Base-by-base conservation (phyloP, 2,329 filamentous ascomycete species). In the Incumbomyces lentus region DNA sequence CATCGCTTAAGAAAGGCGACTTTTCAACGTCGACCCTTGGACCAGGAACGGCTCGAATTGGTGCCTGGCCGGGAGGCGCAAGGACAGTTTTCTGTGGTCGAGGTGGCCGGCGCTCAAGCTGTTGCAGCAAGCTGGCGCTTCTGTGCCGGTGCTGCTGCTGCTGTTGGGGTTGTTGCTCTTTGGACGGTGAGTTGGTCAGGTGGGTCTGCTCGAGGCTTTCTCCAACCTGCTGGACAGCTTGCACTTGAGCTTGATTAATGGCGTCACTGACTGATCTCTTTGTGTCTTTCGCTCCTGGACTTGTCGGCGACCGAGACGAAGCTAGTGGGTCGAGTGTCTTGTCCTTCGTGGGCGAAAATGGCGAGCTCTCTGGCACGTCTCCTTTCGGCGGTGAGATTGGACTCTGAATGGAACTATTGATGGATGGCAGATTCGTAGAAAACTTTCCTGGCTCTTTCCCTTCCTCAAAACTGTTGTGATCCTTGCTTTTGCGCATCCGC, bases 401-500 rank as follows among this genome's bases (percentile, higher is more conserved):
- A 42, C 3, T 34, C n/a, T 18, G 10, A 11, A n/a, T 18, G n/a
- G 18, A 10, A 14, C 49, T 52, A 6, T 49, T 56, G 22, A 58
- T 51, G 11, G 55, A 57, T 11, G 55, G 55, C 13, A 57, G 36
- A 17, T 47, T 54, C 13, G 52, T 18, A 35, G 47, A 50, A 41
- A 56, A 57, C 22, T 46, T 57, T 5, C 55, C 55, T 8, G 54
- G 55, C 36, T 53, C 48, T 42, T 54, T 43, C 8, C 33, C 40
- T 32, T 43, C 16, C 12, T 43, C 40, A 17, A 60, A 59, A 31
- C 54, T 58, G 26, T 64, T 62, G 16, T 62, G 60, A 8, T 59
- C 59, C 17, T 57, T 54, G 18, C 57, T 56, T 44, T 60, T 60
- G 47, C 63, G 59, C n/a, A 64, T 65, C 19, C 65, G 64, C 62